phyloP scores from a whole-genome alignment of 176 grass and related monocot species.

The Hordeum marinum region DNA sequence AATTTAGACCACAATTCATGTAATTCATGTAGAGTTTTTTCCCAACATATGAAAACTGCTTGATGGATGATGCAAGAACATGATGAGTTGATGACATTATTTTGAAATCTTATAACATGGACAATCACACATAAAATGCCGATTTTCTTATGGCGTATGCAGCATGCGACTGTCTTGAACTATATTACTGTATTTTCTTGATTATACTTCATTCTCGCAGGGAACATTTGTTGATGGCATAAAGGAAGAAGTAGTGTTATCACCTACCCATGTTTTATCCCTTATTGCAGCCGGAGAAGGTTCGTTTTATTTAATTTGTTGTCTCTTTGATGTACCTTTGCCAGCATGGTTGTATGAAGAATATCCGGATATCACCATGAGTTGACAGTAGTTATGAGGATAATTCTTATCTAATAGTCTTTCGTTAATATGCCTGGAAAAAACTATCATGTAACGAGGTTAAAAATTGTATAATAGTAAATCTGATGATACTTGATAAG shows the following conservation, averaged over 20 bases:
- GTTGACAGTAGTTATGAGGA: not conserved
- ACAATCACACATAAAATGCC: not conserved
- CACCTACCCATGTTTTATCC: constrained; percentile 94
- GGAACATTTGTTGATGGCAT: constrained; percentile 98
- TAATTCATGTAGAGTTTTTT: not conserved
- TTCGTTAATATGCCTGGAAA: not conserved
- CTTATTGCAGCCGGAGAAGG: constrained; percentile 99
- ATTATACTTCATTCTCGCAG: constrained; percentile 37
- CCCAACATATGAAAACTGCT: not conserved
- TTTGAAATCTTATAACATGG: not conserved
- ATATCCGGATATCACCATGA: constrained; percentile 13
- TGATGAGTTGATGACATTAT: not conserved
- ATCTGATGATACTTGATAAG: not conserved
- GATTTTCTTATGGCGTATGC: not conserved
- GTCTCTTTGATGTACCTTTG: not conserved
- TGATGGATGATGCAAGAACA: not conserved
- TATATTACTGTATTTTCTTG: not conserved
- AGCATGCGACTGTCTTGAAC: not conserved
- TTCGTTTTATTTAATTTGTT: constrained; percentile 29
- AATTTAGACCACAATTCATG: not conserved
- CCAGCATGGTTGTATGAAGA: not conserved
- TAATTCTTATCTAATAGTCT: constrained; percentile 8
- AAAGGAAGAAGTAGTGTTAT: constrained; percentile 98
- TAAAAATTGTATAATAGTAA: not conserved
- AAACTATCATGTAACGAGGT: not conserved